A percentile compares a stretch with the other conserved stretches of the same genome.
Evolutionary conservation across 441 rosid genomes (phyloP).

Genomic region (Pelargonium citronellum): DNA sequence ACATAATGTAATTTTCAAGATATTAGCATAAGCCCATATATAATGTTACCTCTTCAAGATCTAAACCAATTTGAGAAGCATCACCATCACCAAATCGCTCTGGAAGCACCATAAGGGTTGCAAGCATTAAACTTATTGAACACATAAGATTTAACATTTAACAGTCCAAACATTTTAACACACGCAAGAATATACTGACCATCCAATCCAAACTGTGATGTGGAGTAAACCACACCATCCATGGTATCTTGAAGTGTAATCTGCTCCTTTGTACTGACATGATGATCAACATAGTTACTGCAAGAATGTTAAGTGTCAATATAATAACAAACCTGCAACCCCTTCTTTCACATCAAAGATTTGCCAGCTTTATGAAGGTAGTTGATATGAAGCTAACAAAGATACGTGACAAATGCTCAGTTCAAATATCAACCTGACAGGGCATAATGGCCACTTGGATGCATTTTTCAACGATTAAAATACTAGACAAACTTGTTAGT

Average conservation of each 20-base stretch:
- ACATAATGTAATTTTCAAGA: neutral
- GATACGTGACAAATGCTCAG: neutral
- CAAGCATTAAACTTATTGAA: slow-evolving; percentile 17
- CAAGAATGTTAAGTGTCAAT: slow-evolving; percentile 27
- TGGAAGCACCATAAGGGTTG: slow-evolving; percentile 34
- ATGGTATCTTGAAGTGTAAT: slow-evolving; percentile 97
- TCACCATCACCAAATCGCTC: slow-evolving; percentile 99
- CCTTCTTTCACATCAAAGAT: slow-evolving; percentile 1
- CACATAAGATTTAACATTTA: slow-evolving; percentile 10
- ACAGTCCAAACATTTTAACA: slow-evolving; percentile 17
- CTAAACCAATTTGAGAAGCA: slow-evolving; percentile 81
- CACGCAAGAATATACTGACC: slow-evolving; percentile 49
- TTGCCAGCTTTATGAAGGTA: neutral
- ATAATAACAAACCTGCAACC: slow-evolving; percentile 5
- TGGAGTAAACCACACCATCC: slow-evolving; percentile 91
- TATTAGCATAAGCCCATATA: neutral
- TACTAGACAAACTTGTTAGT: slow-evolving; percentile 3
- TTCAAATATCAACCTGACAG: neutral
- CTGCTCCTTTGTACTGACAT: slow-evolving; percentile 91
- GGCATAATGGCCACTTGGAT: neutral
- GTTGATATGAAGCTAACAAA: neutral
- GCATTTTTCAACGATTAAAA: neutral
- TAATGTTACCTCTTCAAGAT: slow-evolving; percentile 82
- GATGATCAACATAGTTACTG: slow-evolving; percentile 97
- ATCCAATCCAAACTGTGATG: slow-evolving; percentile 95